phyloP scores from a whole-genome alignment of 73 alveolate genomes.

The Tetrahymena borealis region DNA sequence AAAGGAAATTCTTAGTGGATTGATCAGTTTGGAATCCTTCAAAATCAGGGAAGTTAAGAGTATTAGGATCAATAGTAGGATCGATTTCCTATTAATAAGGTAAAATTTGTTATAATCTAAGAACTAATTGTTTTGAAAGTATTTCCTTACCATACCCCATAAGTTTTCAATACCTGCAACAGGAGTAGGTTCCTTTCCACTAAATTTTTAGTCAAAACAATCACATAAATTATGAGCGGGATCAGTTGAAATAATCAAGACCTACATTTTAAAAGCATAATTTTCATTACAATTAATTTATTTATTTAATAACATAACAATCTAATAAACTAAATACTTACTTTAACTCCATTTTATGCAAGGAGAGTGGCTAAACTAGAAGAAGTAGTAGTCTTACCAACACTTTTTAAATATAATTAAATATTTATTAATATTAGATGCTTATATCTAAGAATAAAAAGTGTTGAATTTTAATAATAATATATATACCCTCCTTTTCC shows the following conservation, averaged over 20 bases:
- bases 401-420: not conserved
- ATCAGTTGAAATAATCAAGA: slow-evolving; percentile 96
- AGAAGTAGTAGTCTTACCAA: slow-evolving; percentile 37
- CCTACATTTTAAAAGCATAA: no score
- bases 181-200: slow-evolving; percentile 76
- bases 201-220: slow-evolving; percentile 93
- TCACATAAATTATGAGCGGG: slow-evolving; percentile 99
- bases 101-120: not conserved
- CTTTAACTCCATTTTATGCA: slow-evolving; percentile 19
- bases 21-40: slow-evolving; percentile 81
- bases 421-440: not conserved
- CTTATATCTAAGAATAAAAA: slow-evolving; percentile 63
- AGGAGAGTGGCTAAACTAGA: slow-evolving; percentile 27
- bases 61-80: slow-evolving; percentile 61
- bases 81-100: slow-evolving; percentile 71
- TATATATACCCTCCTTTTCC: slow-evolving; percentile 99
- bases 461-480: slow-evolving; percentile 55
- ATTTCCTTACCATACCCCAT: slow-evolving; percentile 80
- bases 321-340: not conserved
- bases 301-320: no score
- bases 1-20: slow-evolving; percentile 65
- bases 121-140: not conserved
- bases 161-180: slow-evolving; percentile 89
- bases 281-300: no score
- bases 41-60: slow-evolving; percentile 49